Percentiles rank a stretch among this genome's conserved stretches.
Conservation (phyloP, 1,284 basidiomycete species). For the Fomitopsis pinicola region DNA sequence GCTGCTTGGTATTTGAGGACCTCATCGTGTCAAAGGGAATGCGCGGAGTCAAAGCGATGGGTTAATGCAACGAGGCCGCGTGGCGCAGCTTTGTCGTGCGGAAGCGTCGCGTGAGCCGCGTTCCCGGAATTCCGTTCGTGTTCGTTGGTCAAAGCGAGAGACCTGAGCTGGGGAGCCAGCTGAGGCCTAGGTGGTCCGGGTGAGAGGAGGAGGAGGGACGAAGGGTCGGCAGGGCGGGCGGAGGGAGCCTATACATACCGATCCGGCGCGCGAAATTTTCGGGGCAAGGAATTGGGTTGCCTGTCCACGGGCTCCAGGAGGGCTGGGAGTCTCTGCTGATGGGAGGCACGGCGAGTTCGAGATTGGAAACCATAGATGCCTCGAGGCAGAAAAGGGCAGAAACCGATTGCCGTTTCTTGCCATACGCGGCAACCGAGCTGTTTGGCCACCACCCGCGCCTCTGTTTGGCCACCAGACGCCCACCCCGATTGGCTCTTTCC, state of each 20-base stretch:
- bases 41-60: constrained; percentile 14
- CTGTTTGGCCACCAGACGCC: background rate
- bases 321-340: background rate
- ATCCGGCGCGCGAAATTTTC: constrained; percentile 9
- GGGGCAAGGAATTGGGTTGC: constrained; percentile 4
- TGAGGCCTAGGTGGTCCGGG: constrained; percentile 8
- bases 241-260: constrained; percentile 11
- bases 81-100: constrained; percentile 6
- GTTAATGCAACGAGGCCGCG: constrained; percentile 23
- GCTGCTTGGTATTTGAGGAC: constrained; percentile 29
- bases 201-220: constrained; percentile 19
- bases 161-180: constrained; percentile 5
- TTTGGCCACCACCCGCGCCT: constrained; percentile 1
- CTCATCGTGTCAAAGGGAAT: constrained; percentile 14
- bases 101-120: constrained; percentile 14
- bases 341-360: background rate
- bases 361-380: constrained; percentile 1
- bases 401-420: background rate
- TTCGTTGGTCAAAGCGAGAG: constrained; percentile 2
- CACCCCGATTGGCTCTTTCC: background rate
- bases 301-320: constrained; percentile 3
- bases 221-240: background rate
- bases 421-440: background rate
- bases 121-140: constrained; percentile 6
- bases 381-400: background rate